These are phyloP conservation scores for Endocarpon pusillum DNA, from an alignment of 495 filamentous ascomycete genomes.

Conservation along the genomic window DNA sequence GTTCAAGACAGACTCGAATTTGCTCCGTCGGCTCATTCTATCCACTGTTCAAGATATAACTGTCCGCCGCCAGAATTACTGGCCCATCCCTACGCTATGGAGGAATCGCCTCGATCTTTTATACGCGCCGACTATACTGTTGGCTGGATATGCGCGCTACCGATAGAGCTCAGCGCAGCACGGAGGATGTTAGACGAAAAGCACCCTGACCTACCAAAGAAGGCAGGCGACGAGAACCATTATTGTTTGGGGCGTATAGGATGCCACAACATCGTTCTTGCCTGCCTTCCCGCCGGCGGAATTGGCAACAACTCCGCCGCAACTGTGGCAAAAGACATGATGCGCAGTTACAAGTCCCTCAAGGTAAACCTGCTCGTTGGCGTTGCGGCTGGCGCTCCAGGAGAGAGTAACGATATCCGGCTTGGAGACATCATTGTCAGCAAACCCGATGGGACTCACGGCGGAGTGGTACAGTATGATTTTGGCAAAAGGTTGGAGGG, in stretches of 20 bases:
- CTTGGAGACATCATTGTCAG: constrained; percentile 29
- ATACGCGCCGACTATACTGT: constrained; percentile 22
- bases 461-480: neutral
- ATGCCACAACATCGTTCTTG: constrained; percentile 23
- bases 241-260: constrained; percentile 18
- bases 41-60: no score
- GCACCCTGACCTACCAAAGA: constrained; percentile 8
- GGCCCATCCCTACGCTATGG: no score
- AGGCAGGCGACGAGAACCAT: constrained; percentile 13
- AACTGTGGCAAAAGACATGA: constrained; percentile 13
- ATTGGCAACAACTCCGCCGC: constrained; percentile 13
- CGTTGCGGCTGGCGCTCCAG: constrained; percentile 25
- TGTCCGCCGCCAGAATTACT: no score
- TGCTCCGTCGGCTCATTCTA: no score
- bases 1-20: no score
- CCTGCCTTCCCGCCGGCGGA: constrained; percentile 4
- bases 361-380: constrained; percentile 22
- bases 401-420: constrained; percentile 14
- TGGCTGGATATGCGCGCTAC: constrained; percentile 22
- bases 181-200: constrained; percentile 16
- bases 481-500: neutral
- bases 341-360: constrained; percentile 18
- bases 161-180: constrained; percentile 20
- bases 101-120: no score
- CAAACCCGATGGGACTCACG: constrained; percentile 20